phyloP scores from a whole-genome alignment of 1,284 basidiomycete species.

The Marasmius fiardii region DNA sequence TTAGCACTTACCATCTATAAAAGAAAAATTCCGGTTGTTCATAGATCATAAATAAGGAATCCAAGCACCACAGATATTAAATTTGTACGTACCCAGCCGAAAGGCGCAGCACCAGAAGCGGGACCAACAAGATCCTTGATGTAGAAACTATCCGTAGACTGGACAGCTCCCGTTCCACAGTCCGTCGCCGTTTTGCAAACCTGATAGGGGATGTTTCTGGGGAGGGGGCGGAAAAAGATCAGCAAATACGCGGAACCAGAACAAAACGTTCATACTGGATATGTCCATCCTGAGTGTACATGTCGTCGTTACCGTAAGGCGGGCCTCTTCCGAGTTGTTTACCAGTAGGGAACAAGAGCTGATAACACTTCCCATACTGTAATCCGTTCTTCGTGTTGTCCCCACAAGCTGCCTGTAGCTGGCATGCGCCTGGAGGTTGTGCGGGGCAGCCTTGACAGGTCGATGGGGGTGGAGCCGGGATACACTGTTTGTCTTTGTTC shows the following conservation, averaged over 20 bases:
- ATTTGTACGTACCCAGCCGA: neutral
- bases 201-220: conserved; percentile 4
- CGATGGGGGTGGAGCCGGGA: neutral
- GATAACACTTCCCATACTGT: conserved; percentile 5
- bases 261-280: conserved; percentile 1
- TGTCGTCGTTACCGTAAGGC: neutral
- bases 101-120: neutral
- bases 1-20: neutral
- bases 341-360: conserved; percentile 2
- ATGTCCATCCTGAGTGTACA: conserved; percentile 5
- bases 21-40: neutral
- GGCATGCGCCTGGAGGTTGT: conserved; percentile 3
- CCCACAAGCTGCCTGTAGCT: conserved; percentile 2
- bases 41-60: neutral
- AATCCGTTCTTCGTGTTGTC: neutral
- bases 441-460: conserved; percentile 2
- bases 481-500: neutral
- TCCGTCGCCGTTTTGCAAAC: conserved; percentile 2
- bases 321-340: conserved; percentile 1
- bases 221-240: neutral
- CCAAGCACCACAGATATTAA: neutral
- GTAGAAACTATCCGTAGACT: neutral
- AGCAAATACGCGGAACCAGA: too few relatives aligned
- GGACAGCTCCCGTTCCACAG: conserved; percentile 2
- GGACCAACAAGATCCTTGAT: conserved; percentile 5